These are phyloP conservation scores for Acacia crassicarpa DNA, from an alignment of 306 rosid genomes.

Conservation along the genomic window DNA sequence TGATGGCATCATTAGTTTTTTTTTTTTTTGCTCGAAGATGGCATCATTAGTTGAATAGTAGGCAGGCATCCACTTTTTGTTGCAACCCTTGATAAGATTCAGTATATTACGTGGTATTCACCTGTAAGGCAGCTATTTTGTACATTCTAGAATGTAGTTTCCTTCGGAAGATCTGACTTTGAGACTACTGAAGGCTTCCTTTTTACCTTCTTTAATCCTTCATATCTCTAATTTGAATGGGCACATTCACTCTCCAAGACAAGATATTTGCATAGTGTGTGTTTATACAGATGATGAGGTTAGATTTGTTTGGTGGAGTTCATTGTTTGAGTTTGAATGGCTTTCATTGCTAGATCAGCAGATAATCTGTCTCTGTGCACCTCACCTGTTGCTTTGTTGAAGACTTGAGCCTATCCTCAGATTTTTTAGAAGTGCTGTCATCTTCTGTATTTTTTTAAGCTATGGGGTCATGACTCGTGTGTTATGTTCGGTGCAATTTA, in stretches of 20 bases:
- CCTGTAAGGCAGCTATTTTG: not conserved
- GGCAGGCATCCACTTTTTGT: not conserved
- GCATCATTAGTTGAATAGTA: not conserved
- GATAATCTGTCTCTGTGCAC: conserved; percentile 1
- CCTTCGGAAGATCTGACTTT: not conserved
- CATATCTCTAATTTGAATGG: not conserved
- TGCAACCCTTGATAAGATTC: not conserved
- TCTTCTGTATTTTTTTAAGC: not conserved
- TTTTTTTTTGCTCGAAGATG: too few relatives aligned
- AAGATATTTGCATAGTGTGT: not conserved
- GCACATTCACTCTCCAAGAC: not conserved
- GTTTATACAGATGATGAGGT: not conserved
- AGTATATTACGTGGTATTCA: not conserved
- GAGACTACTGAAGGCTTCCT: not conserved
- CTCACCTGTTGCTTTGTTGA: conserved; percentile 8
- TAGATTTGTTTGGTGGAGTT: not conserved
- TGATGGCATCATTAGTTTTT: not conserved
- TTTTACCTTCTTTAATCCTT: not conserved
- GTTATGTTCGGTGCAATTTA: not conserved
- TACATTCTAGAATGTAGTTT: not conserved
- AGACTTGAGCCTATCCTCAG: conserved; percentile 4
- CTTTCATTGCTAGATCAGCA: not conserved
- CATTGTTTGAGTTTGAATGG: conserved; percentile 21
- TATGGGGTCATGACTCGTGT: not conserved
- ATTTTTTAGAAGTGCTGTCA: not conserved